Base-by-base conservation (phyloP, 139 green algal species). In the Pleodorina starrii region DNA sequence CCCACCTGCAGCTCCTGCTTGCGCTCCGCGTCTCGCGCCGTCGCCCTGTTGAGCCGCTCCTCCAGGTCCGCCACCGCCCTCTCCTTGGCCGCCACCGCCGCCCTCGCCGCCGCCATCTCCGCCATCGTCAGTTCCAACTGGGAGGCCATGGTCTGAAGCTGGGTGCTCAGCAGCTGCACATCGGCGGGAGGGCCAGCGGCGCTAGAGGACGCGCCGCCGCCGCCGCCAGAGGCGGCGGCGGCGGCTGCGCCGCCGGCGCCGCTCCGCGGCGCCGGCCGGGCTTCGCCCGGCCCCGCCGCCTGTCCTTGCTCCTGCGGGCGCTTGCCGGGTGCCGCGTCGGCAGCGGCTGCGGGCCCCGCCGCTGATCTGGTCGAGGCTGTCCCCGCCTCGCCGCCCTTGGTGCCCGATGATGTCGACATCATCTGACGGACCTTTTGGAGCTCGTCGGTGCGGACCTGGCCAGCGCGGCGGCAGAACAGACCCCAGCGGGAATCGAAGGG, bases 1-100 rank as follows among this genome's bases (percentile, higher is more conserved):
- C 59, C 29, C 57, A 87, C 82, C 82, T 79, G 44, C 43, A 88
- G 82, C 82, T 88, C 82, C 82, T 88, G 66, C 66, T 68, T 79
- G 0, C 82, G 82, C 60, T 88, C 82, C 66, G 43, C n/a, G 63
- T 88, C 82, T 19, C 82, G 17, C 43, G 82, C 82, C 82, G 66
- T 63, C 82, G 82, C 82, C 44, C 16, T 36, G 17, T 43, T 19
- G 63, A 88, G 82, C 66, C 82, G 63, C 66, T 88, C 82, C 82
- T 88, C 63, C 82, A 88, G 63, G 36, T 88, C 82, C 29, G 66
- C 66, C 32, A 79, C 66, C 63, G 82, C 82, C 44, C 44, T 29
- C 82, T 88, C 82, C 66, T 88, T 88, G 32, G 44, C 82, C 82
- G 42, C 82, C 43, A 50, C 82, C 63, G 82, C 63, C 63, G 82